Evolutionary conservation across 139 green algal genomes (phyloP), one percentile per base, ranked within the genome.

Genomic region (Chlorella vulgaris): DNA sequence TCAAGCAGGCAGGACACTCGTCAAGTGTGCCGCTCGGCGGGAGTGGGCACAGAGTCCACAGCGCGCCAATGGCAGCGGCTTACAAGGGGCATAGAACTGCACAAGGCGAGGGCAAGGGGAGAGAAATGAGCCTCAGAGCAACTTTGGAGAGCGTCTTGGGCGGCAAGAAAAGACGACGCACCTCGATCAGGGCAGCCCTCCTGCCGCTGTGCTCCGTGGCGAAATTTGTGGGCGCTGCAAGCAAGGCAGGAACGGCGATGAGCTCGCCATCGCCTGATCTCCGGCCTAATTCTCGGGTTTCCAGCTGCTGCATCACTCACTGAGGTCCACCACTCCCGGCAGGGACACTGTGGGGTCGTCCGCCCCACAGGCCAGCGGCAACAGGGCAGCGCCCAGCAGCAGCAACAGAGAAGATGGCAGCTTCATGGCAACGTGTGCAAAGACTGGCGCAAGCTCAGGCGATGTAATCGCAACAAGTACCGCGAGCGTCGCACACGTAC

Each of bases 41-140:
- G 29, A 31, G 36, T 26, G 24, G 33, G 19, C 71, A 33, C 50
- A 86, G 83, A 15, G 10, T 58, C 47, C 47, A 10, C 47, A 58
- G 10, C 47, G 47, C 13, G 47, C 15, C 47, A 58, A 24, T 58
- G 47, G 13, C 47, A 24, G 15, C 10, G 13, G 68, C 73, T 79
- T 53, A 79, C 89, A 95, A 19, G 91, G 91, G 3, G 91, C 91
- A n/a, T 95, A 95, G 84, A 95, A 95, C 85, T 95, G 88, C 29
- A 85, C n/a, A n/a, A n/a, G n/a, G n/a, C n/a, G n/a, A n/a, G n/a
- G 13, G 38, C 3, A 42, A 15, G 63, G 35, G 35, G 35, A 15
- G 2, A 55, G 19, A 26, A 28, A 50, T 35, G 10, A 75, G 7
- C 29, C 4, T 3, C 18, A 15, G 35, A 50, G 10, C 15, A n/a